Percentiles rank a stretch among this genome's conserved stretches.
phyloP scores from a whole-genome alignment of 495 filamentous ascomycete genomes.

The Clavariopsis aquatica region DNA sequence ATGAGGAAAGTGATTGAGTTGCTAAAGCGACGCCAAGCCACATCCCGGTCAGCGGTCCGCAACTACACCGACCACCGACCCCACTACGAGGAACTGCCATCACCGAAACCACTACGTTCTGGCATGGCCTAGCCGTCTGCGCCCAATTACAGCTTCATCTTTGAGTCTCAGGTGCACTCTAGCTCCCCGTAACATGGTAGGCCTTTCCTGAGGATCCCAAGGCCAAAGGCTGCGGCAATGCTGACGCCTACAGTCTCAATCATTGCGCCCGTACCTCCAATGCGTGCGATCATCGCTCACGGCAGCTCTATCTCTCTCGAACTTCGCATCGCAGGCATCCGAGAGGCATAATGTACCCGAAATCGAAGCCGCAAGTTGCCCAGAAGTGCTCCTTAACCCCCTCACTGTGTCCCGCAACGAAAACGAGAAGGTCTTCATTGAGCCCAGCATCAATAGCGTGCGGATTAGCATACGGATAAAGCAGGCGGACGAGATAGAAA shows the following conservation, averaged over 20 bases:
- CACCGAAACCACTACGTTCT: slow-evolving; percentile 10
- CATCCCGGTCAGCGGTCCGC: slow-evolving; percentile 2
- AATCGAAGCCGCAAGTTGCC: slow-evolving; percentile 87
- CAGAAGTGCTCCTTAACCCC: slow-evolving; percentile 93
- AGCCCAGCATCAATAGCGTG: slow-evolving; percentile 93
- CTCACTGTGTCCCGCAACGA: slow-evolving; percentile 87
- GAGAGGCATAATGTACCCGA: slow-evolving; percentile 98
- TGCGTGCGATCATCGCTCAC: slow-evolving; percentile 92
- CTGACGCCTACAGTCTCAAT: slow-evolving; percentile 75
- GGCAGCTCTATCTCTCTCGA: slow-evolving; percentile 89
- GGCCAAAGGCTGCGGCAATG: slow-evolving; percentile 4
- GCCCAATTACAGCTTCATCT: neutral
- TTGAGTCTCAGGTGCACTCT: neutral
- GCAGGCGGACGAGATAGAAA: slow-evolving; percentile 97
- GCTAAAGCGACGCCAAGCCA: slow-evolving; percentile 15
- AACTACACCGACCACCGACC: slow-evolving; percentile 24
- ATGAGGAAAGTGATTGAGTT: slow-evolving; percentile 7
- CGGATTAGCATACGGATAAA: slow-evolving; percentile 97
- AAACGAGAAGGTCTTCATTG: slow-evolving; percentile 89
- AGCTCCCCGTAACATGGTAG: slow-evolving; percentile 28
- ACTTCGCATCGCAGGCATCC: slow-evolving; percentile 94
- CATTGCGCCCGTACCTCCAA: slow-evolving; percentile 94
- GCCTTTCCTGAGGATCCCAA: too few species aligned
- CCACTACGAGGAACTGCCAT: slow-evolving; percentile 16
- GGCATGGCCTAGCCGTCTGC: slow-evolving; percentile 22